Percentiles rank a stretch among this genome's conserved stretches.
phyloP scores from a whole-genome alignment of 148 eudicot genomes.

The Suaeda aralocaspica region DNA sequence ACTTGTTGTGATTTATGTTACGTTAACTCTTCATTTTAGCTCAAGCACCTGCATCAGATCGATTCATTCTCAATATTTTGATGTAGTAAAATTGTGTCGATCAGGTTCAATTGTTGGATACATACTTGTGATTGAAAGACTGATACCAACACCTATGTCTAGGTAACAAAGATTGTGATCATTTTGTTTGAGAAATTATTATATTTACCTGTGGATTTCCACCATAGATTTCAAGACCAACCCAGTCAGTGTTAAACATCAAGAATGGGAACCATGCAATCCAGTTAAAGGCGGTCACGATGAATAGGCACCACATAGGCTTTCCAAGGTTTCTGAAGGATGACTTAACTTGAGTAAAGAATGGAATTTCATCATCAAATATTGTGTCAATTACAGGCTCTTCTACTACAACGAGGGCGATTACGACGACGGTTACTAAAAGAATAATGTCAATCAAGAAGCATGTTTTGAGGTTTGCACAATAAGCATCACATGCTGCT shows the following conservation, averaged over 20 bases:
- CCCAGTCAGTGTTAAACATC: slow-evolving; percentile 79
- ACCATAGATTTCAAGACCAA: slow-evolving; percentile 68
- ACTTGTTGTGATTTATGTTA: too few relatives aligned
- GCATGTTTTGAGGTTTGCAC: slow-evolving; percentile 82
- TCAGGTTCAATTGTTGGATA: too few relatives aligned
- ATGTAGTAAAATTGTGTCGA: too few relatives aligned
- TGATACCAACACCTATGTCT: too few relatives aligned
- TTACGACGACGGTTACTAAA: slow-evolving; percentile 28
- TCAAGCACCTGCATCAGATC: neutral
- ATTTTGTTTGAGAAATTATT: too few relatives aligned
- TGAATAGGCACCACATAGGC: slow-evolving; percentile 58
- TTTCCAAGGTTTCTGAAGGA: slow-evolving; percentile 44
- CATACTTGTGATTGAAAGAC: too few relatives aligned
- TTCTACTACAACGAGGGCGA: slow-evolving; percentile 36
- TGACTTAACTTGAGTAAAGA: slow-evolving; percentile 42
- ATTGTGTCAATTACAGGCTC: slow-evolving; percentile 26
- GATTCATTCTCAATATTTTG: too few relatives aligned
- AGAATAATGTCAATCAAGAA: slow-evolving; percentile 54
- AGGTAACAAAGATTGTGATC: too few relatives aligned
- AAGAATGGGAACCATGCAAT: slow-evolving; percentile 74
- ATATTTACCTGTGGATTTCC: slow-evolving; percentile 37
- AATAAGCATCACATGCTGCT: slow-evolving; percentile 56
- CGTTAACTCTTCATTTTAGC: neutral
- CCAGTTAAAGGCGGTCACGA: slow-evolving; percentile 68
- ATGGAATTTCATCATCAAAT: slow-evolving; percentile 24